Conservation (phyloP, 306 rosid genomes). For the Rosa lucieae region DNA sequence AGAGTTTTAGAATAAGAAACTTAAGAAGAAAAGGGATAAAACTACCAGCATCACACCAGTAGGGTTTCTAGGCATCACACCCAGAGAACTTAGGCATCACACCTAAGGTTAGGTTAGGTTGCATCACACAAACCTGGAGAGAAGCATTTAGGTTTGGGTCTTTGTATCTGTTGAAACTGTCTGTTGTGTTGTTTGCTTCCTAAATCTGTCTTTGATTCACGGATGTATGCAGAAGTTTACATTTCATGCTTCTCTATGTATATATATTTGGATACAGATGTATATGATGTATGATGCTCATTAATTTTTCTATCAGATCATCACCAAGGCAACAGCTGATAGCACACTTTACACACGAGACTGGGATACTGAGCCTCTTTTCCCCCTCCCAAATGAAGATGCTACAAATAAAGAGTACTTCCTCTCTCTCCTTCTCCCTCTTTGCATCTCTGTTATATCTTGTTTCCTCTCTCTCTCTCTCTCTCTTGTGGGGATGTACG, state of each 20-base stretch:
- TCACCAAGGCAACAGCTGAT: conserved; percentile 93
- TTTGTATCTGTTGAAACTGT: background rate
- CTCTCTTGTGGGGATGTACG: conserved; percentile 7
- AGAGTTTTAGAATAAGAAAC: too few relatives aligned
- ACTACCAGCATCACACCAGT: too few relatives aligned
- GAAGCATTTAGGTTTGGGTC: background rate
- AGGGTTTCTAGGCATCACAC: too few relatives aligned
- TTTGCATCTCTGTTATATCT: too few relatives aligned
- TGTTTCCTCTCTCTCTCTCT: background rate
- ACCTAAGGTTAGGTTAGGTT: too few relatives aligned
- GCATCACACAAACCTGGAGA: too few relatives aligned
- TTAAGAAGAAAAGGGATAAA: too few relatives aligned
- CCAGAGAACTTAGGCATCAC: too few relatives aligned
- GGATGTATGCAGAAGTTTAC: background rate
- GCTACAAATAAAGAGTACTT: conserved; percentile 53
- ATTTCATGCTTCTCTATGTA: conserved; percentile 1
- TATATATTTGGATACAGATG: background rate
- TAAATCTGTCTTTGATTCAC: background rate
- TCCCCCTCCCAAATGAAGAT: conserved; percentile 68
- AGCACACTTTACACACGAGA: conserved; percentile 73
- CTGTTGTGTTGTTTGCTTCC: background rate
- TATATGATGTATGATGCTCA: background rate
- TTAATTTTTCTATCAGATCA: conserved; percentile 55
- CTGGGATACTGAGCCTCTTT: conserved; percentile 97
- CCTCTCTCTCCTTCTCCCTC: conserved; percentile 29